Evolutionary conservation across 345 rosid genomes (phyloP), one percentile per base, ranked within the genome.

Genomic region (Populus tremula): DNA sequence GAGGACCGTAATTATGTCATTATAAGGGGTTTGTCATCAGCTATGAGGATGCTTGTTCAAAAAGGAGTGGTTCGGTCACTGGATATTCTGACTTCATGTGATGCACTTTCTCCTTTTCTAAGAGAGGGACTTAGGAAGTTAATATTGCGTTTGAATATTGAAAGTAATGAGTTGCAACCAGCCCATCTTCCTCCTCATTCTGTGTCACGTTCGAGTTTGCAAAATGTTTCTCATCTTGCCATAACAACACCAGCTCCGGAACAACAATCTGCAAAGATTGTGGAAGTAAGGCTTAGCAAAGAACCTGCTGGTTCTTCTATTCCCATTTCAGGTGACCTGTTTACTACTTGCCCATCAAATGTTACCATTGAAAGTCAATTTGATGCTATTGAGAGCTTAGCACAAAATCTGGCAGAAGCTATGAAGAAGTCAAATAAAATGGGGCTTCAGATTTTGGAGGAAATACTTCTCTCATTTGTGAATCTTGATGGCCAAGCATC

Each of bases 31-130:
- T 85, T 95, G 8, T 82, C 87, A 21, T 82, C 90, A 63, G 88
- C 97, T 50, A 89, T 93, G 67, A 78, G 72, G 61, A 68, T 75
- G 16, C 89, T 93, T 73, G 87, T 89, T 74, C 81, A 77, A 14
- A 90, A 86, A 84, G 96, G 96, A 78, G 94, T 95, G 20, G 80
- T 91, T 76, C 78, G 18, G 21, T 87, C 90, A 4, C 16, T 87
- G 63, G 92, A 93, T 76, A 79, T 84, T 80, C 82, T 90, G 84
- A 75, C 86, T 23, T 61, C 81, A 8, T 86, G 80, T 69, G 76
- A 82, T 73, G 81, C 56, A 16, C 74, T 95, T 77, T 85, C 91
- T 66, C 87, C 89, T 71, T 73, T 76, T 61, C 76, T 91, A 49
- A 90, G 82, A 79, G 89, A 89, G 77, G 85, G 82, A 86, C 87